A percentile compares a stretch with the other conserved stretches of the same genome.
Evolutionary conservation across 106 monocot species (phyloP).

Genomic region (Dioscorea dumetorum): DNA sequence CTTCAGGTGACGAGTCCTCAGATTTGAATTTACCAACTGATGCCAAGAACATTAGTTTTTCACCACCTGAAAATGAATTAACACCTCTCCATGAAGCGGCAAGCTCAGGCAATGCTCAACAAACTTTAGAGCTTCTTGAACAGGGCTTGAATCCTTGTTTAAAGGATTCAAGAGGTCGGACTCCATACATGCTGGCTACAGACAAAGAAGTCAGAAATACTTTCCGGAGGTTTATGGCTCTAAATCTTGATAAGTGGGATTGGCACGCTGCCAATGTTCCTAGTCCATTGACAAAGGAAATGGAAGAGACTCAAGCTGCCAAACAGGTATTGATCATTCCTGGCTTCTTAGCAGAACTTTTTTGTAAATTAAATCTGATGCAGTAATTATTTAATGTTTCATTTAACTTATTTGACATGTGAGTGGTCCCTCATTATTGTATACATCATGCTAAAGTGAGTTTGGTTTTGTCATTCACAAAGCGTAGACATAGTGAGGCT

Average conservation of each 20-base stretch:
- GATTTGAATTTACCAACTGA: background rate
- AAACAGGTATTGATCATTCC: slow-evolving; percentile 48
- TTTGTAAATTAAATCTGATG: background rate
- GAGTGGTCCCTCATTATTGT: too few relatives aligned
- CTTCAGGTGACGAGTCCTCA: slow-evolving; percentile 11
- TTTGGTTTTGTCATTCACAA: too few relatives aligned
- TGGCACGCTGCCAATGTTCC: slow-evolving; percentile 94
- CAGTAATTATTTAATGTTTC: too few relatives aligned
- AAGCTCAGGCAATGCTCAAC: slow-evolving; percentile 59
- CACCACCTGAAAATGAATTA: slow-evolving; percentile 20
- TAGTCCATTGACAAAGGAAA: slow-evolving; percentile 83
- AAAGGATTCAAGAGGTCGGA: slow-evolving; percentile 75
- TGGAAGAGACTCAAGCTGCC: slow-evolving; percentile 83
- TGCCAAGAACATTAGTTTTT: background rate
- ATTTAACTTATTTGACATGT: too few relatives aligned
- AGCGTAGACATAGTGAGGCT: too few relatives aligned
- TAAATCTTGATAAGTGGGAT: slow-evolving; percentile 86
- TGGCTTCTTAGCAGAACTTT: background rate
- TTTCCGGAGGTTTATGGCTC: slow-evolving; percentile 93
- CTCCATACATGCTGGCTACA: slow-evolving; percentile 66
- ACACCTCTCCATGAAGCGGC: slow-evolving; percentile 77
- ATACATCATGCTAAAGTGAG: too few relatives aligned
- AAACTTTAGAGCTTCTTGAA: slow-evolving; percentile 70
- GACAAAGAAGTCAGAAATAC: slow-evolving; percentile 95
- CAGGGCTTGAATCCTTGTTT: slow-evolving; percentile 65